phyloP scores from a whole-genome alignment of 306 rosid genomes.

The Abrus pulchellus region DNA sequence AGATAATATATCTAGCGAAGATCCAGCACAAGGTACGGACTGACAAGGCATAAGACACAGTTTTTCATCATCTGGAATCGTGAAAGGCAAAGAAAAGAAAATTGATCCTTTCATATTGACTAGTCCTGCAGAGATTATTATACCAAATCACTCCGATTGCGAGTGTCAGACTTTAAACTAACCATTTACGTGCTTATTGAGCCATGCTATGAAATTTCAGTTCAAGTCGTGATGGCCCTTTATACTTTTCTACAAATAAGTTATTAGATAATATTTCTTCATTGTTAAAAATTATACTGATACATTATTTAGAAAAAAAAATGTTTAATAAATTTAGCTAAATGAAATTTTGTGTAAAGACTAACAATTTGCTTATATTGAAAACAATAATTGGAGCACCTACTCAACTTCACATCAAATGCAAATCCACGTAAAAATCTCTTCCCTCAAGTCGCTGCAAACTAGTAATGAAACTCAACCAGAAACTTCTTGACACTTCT shows the following conservation, averaged over 20 bases:
- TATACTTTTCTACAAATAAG: neutral
- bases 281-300: neutral
- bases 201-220: neutral
- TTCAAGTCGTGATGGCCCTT: neutral
- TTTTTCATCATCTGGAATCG: neutral
- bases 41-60: conserved; percentile 4
- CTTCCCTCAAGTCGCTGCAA: neutral
- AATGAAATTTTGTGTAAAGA: neutral
- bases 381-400: neutral
- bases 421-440: neutral
- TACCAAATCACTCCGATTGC: neutral
- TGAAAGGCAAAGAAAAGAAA: neutral
- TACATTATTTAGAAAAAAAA: neutral
- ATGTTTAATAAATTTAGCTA: neutral
- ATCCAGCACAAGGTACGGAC: neutral
- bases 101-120: neutral
- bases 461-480: neutral
- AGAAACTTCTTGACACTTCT: neutral
- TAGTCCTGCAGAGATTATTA: neutral
- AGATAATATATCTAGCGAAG: conserved; percentile 33
- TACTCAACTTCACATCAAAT: neutral
- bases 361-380: neutral
- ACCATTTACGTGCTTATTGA: neutral
- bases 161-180: neutral
- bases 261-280: neutral